Base-by-base conservation (phyloP, 2,329 filamentous ascomycete genomes). In the Colletotrichum kahawae region DNA sequence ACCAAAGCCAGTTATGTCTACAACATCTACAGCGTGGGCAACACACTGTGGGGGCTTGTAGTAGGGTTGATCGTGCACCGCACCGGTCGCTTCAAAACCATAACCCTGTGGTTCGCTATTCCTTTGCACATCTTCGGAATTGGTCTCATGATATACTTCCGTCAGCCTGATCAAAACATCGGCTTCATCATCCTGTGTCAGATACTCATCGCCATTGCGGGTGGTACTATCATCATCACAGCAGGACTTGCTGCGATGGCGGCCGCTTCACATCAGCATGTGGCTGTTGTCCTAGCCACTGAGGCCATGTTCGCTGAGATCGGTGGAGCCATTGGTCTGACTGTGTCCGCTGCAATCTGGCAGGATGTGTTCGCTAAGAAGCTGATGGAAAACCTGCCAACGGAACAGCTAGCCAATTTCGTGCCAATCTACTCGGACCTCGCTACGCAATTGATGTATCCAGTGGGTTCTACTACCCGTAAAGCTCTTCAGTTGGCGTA, bases 341-440 rank as follows among this genome's bases (percentile, higher is more conserved):
- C 78, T 9, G 73, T 84, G 43, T 78, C 80, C 8, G 79, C 78
- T 10, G 82, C 81, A 7, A 81, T 84, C n/a, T 84, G 82, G 82
- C 81, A 81, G 5, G 78, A 78, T 16, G 74, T 78, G 1, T 82
- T 89, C 70, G 85, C 85, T 1, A 74, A 65, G 0, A 83, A 83
- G 6, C 82, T 89, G 4, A 76, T 79, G 63, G 71, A 80, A 33
- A 78, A 81, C 24, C 82, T 89, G 0, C 87, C 87, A 1, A 85
- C 82, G 10, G 77, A 77, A 1, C 79, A 78, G 18, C 72, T 79
- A 57, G 48, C 79, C 14, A 78, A 82, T 33, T 79, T 84, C 5
- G 78, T 90, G 16, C 88, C 88, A 2, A 86, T 88, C 38, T 86
- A 85, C 63, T 80, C 76, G 6, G 77, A 80, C 29, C 69, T 86